Evolutionary conservation across 148 eudicot genomes (phyloP), one percentile per base, ranked within the genome.

Genomic region (Rhododendron simsii): DNA sequence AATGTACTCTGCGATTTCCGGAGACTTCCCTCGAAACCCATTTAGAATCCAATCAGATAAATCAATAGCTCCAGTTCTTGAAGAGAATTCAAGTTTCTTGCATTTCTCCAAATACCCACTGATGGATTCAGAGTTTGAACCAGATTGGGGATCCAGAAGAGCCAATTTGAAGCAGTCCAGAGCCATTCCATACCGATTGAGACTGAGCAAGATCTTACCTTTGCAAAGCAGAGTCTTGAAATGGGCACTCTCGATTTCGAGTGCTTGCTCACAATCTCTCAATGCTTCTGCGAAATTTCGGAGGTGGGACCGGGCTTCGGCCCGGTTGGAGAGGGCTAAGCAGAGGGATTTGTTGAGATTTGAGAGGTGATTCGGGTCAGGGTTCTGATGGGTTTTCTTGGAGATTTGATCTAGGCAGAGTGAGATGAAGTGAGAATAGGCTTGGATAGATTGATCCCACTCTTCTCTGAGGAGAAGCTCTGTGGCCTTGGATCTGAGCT

Each of bases 401-500:
- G 88, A 87, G 85, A 92, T 87, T 85, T 87, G 85, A 45, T 84
- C 82, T 84, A 87, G 90, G 85, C 94, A 94, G 48, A 95, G 89
- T 10, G 93, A 84, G 81, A 96, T 96, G 88, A 91, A 88, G 33
- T 90, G 89, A 41, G 99, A 87, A 78, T 94, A 96, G 74, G 89
- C 83, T 88, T 91, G 88, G 20, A 93, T 90, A 57, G 95, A 91
- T 18, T 87, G 93, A 55, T 50, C 76, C 92, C 94, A 96, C 44
- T 95, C 93, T 92, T 95, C 93, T 91, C 94, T 86, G 5, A 96
- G 91, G n/a, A 96, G 92, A 80, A 92, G 90, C 82, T 96, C 96
- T 1, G 97, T 89, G 86, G 99, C 98, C 91, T 93, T 94, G 85
- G 97, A 92, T 93, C 98, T 90, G 10, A 96, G 93, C 80, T 88